Evolutionary conservation across 768 basidiomycete species (phyloP).

Genomic region (Tubosaeta sp.): DNA sequence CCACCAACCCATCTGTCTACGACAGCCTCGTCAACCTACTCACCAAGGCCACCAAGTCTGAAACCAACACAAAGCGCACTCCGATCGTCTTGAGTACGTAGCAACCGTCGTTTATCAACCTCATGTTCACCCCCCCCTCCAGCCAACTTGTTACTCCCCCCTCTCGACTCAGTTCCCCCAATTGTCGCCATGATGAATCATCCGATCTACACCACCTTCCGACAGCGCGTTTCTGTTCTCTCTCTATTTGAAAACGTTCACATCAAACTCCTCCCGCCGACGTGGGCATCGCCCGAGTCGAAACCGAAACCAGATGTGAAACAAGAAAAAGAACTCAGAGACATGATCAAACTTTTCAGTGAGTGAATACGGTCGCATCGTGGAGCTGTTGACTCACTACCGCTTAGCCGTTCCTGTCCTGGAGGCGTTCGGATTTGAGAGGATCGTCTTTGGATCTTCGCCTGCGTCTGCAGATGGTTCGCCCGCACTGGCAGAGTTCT

Average conservation of each 20-base stretch:
- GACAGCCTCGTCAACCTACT: conserved; percentile 72
- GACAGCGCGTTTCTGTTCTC: conserved; percentile 64
- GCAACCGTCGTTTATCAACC: not conserved
- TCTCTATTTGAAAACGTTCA: conserved; percentile 70
- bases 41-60: conserved; percentile 48
- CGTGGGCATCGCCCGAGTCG: conserved; percentile 59
- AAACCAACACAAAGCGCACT: conserved; percentile 33
- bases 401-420: conserved; percentile 69
- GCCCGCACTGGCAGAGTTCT: conserved; percentile 53
- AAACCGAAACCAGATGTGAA: conserved; percentile 29
- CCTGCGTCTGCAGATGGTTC: conserved; percentile 50
- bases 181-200: conserved; percentile 80
- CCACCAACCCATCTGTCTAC: conserved; percentile 44
- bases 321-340: conserved; percentile 41
- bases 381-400: not conserved
- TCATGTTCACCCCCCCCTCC: conserved; percentile 7
- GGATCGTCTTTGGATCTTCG: conserved; percentile 81
- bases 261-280: conserved; percentile 74
- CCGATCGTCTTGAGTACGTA: conserved; percentile 63
- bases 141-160: conserved; percentile 82
- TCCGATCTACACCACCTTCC: conserved; percentile 67
- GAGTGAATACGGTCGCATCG: conserved; percentile 30
- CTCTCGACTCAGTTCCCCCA: conserved; percentile 63
- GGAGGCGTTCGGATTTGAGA: conserved; percentile 81
- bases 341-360: conserved; percentile 84